These are phyloP conservation scores for Apiotrichum mycotoxinovorans DNA, from an alignment of 1,284 basidiomycete species.

Conservation along the genomic window DNA sequence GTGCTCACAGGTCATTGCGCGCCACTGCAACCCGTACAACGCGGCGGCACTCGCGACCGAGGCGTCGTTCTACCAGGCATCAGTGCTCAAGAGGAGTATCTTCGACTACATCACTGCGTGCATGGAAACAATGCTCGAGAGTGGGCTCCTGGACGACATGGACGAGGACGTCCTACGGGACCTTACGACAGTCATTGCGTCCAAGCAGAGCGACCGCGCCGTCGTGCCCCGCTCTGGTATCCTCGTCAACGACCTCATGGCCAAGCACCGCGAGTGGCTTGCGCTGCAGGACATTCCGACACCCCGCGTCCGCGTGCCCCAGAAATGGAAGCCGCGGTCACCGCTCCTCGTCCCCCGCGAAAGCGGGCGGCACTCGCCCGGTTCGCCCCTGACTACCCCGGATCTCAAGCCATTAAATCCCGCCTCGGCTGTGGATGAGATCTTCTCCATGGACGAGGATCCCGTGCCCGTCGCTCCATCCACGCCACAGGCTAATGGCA, in stretches of 20 bases:
- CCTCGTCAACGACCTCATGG: conserved; percentile 61
- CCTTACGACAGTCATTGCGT: conserved; percentile 61
- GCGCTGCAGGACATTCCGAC: conserved; percentile 72
- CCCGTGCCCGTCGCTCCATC: conserved; percentile 17
- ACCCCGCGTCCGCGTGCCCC: conserved; percentile 56
- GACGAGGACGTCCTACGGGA: conserved; percentile 64
- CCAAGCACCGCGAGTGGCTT: conserved; percentile 72
- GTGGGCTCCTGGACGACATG: conserved; percentile 69
- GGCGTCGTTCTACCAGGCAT: conserved; percentile 73
- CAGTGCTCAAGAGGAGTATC: conserved; percentile 65
- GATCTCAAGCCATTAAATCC: conserved; percentile 30
- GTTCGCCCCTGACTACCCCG: conserved; percentile 10
- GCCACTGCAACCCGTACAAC: conserved; percentile 70
- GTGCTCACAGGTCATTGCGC: conserved; percentile 71
- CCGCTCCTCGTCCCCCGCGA: conserved; percentile 56
- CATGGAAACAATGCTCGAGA: conserved; percentile 84
- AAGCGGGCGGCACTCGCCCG: conserved; percentile 27
- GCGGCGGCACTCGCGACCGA: conserved; percentile 77
- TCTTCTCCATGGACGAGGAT: conserved; percentile 51
- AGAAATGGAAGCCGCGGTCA: conserved; percentile 51
- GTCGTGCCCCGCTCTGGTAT: conserved; percentile 62
- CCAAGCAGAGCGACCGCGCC: conserved; percentile 64
- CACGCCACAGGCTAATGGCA: conserved; percentile 17
- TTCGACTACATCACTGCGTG: conserved; percentile 79
- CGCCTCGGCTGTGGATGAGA: conserved; percentile 40